Conservation (phyloP, 2,329 filamentous ascomycete genomes). For the Pseudohalonectria lignicola region DNA sequence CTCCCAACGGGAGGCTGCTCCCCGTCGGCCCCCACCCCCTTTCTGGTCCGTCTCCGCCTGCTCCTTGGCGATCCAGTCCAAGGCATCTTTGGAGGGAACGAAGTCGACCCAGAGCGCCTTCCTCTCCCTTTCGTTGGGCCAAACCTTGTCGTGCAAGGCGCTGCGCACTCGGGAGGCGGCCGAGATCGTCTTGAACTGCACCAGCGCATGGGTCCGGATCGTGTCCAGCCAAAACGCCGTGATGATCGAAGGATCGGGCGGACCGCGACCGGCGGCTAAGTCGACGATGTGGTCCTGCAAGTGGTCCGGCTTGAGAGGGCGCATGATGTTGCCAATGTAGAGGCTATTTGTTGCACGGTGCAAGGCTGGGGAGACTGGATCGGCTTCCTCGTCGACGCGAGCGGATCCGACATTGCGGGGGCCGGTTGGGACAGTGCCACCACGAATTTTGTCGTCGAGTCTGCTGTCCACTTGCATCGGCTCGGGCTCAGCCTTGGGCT, state of each 20-base stretch:
- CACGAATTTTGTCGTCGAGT: too few species aligned
- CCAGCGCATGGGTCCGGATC: slow-evolving; percentile 82
- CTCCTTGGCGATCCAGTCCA: slow-evolving; percentile 65
- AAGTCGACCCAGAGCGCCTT: slow-evolving; percentile 86
- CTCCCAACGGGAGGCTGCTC: slow-evolving; percentile 49
- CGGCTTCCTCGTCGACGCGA: slow-evolving; percentile 11
- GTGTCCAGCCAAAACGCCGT: slow-evolving; percentile 67
- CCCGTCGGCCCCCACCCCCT: slow-evolving; percentile 17
- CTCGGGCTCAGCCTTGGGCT: not conserved
- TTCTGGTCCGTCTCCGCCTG: slow-evolving; percentile 24
- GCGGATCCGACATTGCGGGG: too few species aligned
- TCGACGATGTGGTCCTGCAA: slow-evolving; percentile 59
- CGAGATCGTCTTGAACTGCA: slow-evolving; percentile 54
- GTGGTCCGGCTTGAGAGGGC: slow-evolving; percentile 60
- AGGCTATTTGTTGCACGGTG: slow-evolving; percentile 67
- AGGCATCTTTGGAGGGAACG: slow-evolving; percentile 63
- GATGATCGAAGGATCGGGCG: slow-evolving; percentile 44
- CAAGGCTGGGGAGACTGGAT: slow-evolving; percentile 40
- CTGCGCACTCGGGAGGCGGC: slow-evolving; percentile 69
- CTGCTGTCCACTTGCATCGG: too few species aligned
- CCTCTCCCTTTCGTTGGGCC: slow-evolving; percentile 78
- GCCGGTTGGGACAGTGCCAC: too few species aligned
- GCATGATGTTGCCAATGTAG: slow-evolving; percentile 86
- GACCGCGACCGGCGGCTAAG: slow-evolving; percentile 47
- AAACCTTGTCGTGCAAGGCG: slow-evolving; percentile 65